phyloP scores from a whole-genome alignment of 768 basidiomycete genomes.

The Cyclocybe aegerita region DNA sequence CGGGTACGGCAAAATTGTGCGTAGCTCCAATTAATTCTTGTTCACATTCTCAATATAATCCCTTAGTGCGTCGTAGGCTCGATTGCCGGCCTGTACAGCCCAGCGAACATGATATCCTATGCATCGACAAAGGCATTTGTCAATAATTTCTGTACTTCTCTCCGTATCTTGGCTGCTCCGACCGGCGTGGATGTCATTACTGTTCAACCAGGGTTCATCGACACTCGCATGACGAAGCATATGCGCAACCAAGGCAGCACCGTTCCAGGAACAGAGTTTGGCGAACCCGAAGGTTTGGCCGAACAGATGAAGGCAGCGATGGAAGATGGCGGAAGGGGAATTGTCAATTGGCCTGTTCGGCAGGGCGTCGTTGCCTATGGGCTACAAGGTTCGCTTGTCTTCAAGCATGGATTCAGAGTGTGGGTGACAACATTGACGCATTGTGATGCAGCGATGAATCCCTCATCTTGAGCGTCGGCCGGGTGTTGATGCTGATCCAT shows the following conservation, averaged over 20 bases:
- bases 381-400: conserved; percentile 17
- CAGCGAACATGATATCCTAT: conserved; percentile 32
- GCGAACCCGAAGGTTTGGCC: conserved; percentile 20
- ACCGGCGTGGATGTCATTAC: conserved; percentile 24
- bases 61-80: conserved; percentile 29
- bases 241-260: conserved; percentile 24
- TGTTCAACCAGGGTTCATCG: conserved; percentile 26
- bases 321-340: conserved; percentile 24
- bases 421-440: neutral
- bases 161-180: conserved; percentile 25
- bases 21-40: neutral
- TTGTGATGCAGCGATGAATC: conserved; percentile 20
- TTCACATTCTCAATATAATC: neutral
- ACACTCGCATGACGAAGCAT: conserved; percentile 24
- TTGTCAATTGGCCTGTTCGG: conserved; percentile 24
- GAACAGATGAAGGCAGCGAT: conserved; percentile 22
- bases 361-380: conserved; percentile 23
- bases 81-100: conserved; percentile 23
- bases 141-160: conserved; percentile 27
- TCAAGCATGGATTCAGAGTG: neutral
- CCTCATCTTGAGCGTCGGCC: conserved; percentile 1
- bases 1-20: conserved; percentile 27
- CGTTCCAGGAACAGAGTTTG: conserved; percentile 17
- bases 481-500: neutral
- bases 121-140: conserved; percentile 30